Percentiles rank a stretch among this genome's conserved stretches.
Evolutionary conservation across 768 basidiomycete species (phyloP).

Genomic region (Boletus tomentosulus): DNA sequence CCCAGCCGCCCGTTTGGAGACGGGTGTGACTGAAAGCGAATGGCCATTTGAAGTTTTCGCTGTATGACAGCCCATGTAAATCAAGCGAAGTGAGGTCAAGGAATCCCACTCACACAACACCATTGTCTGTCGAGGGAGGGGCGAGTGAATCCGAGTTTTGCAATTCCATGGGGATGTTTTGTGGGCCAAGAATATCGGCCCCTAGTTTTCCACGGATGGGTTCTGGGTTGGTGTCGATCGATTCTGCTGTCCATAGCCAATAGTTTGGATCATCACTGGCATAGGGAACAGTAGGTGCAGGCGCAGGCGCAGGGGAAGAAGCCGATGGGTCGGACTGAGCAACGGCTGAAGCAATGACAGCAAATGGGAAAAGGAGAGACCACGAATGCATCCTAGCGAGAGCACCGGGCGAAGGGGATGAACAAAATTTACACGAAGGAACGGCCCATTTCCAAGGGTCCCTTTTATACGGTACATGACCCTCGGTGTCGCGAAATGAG

Average conservation of each 20-base stretch:
- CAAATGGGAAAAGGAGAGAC: conserved; percentile 27
- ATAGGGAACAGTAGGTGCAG: conserved; percentile 43
- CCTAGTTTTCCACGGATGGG: conserved; percentile 46
- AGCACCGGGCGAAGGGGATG: conserved; percentile 9
- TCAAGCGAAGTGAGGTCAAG: not conserved
- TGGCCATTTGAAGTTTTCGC: conserved; percentile 58
- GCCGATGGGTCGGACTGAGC: conserved; percentile 21
- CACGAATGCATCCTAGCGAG: conserved; percentile 24
- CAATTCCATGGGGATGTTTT: conserved; percentile 51
- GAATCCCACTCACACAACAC: conserved; percentile 37
- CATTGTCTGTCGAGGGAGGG: conserved; percentile 61
- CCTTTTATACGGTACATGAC: conserved; percentile 21
- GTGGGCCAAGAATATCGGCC: conserved; percentile 48
- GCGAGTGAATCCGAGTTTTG: conserved; percentile 56
- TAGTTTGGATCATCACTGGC: conserved; percentile 45
- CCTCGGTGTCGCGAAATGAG: not conserved
- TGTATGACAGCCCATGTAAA: conserved; percentile 7
- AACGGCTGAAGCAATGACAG: conserved; percentile 15
- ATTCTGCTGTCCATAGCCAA: conserved; percentile 35
- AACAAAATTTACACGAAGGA: conserved; percentile 22
- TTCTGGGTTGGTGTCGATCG: conserved; percentile 29
- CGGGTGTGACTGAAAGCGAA: conserved; percentile 59
- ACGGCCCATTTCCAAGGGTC: not conserved
- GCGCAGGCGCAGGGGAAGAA: conserved; percentile 24
- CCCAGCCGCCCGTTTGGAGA: conserved; percentile 61